Conservation (phyloP, 1,139 yeast species). For the Suhomyces anneliseae region DNA sequence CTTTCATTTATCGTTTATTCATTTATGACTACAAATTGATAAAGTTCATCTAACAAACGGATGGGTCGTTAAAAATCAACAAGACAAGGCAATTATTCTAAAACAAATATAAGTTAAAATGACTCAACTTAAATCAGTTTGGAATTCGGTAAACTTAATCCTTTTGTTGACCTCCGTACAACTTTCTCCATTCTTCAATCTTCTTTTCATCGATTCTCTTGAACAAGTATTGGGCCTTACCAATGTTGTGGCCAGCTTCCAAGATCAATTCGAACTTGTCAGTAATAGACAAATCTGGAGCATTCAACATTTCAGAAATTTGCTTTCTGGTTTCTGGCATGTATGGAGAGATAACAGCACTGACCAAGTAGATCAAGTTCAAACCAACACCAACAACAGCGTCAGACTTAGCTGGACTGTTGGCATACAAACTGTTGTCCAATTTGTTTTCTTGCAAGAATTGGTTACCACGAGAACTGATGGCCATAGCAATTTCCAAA, state of each 20-base stretch:
- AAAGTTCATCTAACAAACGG: too few species aligned
- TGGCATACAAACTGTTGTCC: conserved; percentile 79
- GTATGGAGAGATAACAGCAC: conserved; percentile 79
- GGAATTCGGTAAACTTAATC: not conserved
- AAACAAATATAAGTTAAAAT: too few species aligned
- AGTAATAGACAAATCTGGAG: conserved; percentile 75
- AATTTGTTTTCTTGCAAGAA: conserved; percentile 94
- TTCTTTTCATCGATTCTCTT: conserved; percentile 87
- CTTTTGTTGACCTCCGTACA: conserved; percentile 73
- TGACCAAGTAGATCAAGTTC: conserved; percentile 80
- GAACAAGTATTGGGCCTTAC: conserved; percentile 89
- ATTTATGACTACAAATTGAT: too few species aligned
- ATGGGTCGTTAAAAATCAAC: too few species aligned
- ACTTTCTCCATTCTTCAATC: conserved; percentile 82
- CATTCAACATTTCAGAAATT: conserved; percentile 78
- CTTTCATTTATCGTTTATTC: too few species aligned
- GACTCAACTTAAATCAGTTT: too few species aligned
- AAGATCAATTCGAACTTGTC: conserved; percentile 71
- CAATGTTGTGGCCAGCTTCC: conserved; percentile 81
- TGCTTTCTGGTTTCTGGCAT: conserved; percentile 81
- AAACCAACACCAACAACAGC: conserved; percentile 92
- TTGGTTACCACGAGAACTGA: conserved; percentile 90
- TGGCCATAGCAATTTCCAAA: conserved; percentile 84
- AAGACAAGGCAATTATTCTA: too few species aligned
- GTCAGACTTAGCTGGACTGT: conserved; percentile 78